phyloP scores from a whole-genome alignment of 352 stramenopile genomes.

The Halophytophthora polymorphica region DNA sequence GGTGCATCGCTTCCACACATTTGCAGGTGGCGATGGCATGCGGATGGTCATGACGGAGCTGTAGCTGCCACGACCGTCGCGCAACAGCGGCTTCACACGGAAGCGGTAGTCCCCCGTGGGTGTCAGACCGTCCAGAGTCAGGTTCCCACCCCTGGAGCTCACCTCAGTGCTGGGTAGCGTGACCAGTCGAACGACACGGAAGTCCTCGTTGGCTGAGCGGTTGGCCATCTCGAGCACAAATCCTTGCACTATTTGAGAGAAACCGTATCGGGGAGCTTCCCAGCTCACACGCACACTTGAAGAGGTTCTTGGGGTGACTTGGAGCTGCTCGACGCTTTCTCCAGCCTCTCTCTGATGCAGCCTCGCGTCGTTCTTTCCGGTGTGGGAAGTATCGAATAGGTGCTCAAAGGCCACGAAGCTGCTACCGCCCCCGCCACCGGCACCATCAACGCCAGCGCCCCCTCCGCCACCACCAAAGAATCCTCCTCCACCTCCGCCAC shows the following conservation, averaged over 20 bases:
- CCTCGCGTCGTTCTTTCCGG: constrained; percentile 10
- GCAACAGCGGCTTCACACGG: constrained; percentile 47
- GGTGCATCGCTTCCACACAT: constrained; percentile 46
- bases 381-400: constrained; percentile 16
- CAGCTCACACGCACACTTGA: constrained; percentile 40
- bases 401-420: constrained; percentile 39
- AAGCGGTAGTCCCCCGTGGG: constrained; percentile 46
- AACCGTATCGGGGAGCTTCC: constrained; percentile 35
- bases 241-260: constrained; percentile 36
- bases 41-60: constrained; percentile 30
- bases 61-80: constrained; percentile 31
- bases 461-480: constrained; percentile 76
- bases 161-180: constrained; percentile 9
- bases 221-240: constrained; percentile 66
- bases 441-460: constrained; percentile 54
- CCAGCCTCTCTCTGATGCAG: constrained; percentile 12
- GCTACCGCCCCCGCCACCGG: constrained; percentile 58
- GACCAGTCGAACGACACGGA: constrained; percentile 37
- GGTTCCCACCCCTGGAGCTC: constrained; percentile 8
- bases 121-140: constrained; percentile 24
- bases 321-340: constrained; percentile 27
- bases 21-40: constrained; percentile 30
- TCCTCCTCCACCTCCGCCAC: constrained; percentile 73
- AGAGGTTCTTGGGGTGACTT: constrained; percentile 21
- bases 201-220: constrained; percentile 53